Percentiles rank a stretch among this genome's conserved stretches.
These are phyloP conservation scores for Dittrichia graveolens DNA, from an alignment of 129 eudicot species.

Conservation along the genomic window DNA sequence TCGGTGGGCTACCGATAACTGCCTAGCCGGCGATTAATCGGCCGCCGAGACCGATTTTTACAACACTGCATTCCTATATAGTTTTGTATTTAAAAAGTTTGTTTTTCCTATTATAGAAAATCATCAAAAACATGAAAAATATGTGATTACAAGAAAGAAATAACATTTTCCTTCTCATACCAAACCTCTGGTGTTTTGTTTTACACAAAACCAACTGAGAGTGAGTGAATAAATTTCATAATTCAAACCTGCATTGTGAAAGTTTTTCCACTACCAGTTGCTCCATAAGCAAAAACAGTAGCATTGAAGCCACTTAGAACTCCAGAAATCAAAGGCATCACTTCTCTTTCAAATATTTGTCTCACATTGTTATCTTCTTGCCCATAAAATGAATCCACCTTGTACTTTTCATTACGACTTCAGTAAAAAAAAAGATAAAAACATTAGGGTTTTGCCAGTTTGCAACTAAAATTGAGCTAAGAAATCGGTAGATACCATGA, in stretches of 20 bases:
- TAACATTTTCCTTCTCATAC: too few relatives aligned
- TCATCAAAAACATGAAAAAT: too few relatives aligned
- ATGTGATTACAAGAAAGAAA: too few relatives aligned
- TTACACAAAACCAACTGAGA: background rate
- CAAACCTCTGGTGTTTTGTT: too few relatives aligned
- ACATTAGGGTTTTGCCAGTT: background rate
- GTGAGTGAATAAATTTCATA: background rate
- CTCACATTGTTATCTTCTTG: conserved; percentile 62
- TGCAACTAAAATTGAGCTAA: background rate
- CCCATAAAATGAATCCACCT: conserved; percentile 75
- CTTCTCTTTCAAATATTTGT: conserved; percentile 70
- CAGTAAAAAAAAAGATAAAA: background rate
- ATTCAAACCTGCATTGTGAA: conserved; percentile 85
- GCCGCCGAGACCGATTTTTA: too few relatives aligned
- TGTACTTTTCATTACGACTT: conserved; percentile 81
- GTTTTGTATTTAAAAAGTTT: too few relatives aligned
- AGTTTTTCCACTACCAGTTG: conserved; percentile 96
- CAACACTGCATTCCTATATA: too few relatives aligned
- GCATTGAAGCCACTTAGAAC: conserved; percentile 70
- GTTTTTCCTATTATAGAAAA: too few relatives aligned
- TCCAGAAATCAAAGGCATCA: conserved; percentile 74
- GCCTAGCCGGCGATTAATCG: too few relatives aligned
- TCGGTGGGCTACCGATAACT: too few relatives aligned
- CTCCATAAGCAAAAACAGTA: conserved; percentile 93
- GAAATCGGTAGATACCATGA: conserved; percentile 47